Conservation (phyloP, 805 yeast species). For the Wickerhamomyces silvicola region DNA sequence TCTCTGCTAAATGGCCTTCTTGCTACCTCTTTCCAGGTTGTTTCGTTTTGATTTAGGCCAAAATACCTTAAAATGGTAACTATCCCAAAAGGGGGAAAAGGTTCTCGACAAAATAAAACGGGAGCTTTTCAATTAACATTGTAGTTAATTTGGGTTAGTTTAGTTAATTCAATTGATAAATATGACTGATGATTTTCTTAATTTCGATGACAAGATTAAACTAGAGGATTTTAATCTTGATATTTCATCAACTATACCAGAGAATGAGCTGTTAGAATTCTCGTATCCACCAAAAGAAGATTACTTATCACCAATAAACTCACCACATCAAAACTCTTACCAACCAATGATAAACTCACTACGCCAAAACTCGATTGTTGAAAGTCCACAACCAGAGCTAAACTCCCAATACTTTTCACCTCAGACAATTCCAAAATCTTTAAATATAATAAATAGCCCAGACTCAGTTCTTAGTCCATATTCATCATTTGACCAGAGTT, state of each 20-base stretch:
- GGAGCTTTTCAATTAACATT: too few species aligned
- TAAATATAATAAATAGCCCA: slow-evolving; percentile 3
- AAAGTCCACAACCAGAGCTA: slow-evolving; percentile 11
- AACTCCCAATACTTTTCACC: slow-evolving; percentile 22
- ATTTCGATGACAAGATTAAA: slow-evolving; percentile 16
- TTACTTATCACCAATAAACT: slow-evolving; percentile 15
- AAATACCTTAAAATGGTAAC: too few species aligned
- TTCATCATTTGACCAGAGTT: slow-evolving; percentile 20
- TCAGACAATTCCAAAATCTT: slow-evolving; percentile 6
- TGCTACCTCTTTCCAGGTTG: too few species aligned
- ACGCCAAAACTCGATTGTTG: too few species aligned
- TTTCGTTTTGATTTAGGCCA: too few species aligned
- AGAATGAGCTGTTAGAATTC: slow-evolving; percentile 22
- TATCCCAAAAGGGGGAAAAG: too few species aligned
- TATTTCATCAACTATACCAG: slow-evolving; percentile 22
- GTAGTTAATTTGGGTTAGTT: too few species aligned
- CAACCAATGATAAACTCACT: slow-evolving; percentile 1
- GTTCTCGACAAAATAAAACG: too few species aligned
- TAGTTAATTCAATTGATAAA: too few species aligned
- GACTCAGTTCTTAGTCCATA: slow-evolving; percentile 24
- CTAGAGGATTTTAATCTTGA: slow-evolving; percentile 22
- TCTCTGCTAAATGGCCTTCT: neutral
- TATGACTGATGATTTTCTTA: slow-evolving; percentile 22
- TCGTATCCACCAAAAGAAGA: neutral
- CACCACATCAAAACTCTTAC: slow-evolving; percentile 18